phyloP scores from a whole-genome alignment of 164 flowering plant genomes.

The Vitis cinerea region DNA sequence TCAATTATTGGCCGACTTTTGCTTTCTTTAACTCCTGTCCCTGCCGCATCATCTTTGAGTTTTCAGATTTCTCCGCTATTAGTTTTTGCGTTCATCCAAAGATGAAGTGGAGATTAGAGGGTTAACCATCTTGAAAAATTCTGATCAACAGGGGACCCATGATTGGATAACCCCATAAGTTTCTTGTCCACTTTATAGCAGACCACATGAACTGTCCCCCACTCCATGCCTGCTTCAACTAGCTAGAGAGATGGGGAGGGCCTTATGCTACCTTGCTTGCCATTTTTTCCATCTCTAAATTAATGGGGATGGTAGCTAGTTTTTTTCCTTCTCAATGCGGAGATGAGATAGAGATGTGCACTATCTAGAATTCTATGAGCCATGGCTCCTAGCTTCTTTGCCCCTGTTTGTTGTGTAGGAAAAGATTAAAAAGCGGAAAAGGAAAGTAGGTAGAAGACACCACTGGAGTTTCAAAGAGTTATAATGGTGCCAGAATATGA shows the following conservation, averaged over 20 bases:
- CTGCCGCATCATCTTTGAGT: background rate
- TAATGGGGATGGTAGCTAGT: slow-evolving; percentile 3
- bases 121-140: background rate
- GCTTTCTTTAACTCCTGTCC: slow-evolving; percentile 6
- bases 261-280: slow-evolving; percentile 25
- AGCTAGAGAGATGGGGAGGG: slow-evolving; percentile 13
- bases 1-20: slow-evolving; percentile 23
- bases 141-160: background rate
- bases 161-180: slow-evolving; percentile 5
- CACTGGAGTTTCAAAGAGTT: slow-evolving; percentile 25
- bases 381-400: background rate
- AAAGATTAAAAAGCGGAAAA: slow-evolving; percentile 10
- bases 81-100: slow-evolving; percentile 6
- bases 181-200: slow-evolving; percentile 19
- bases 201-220: slow-evolving; percentile 50
- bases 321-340: slow-evolving; percentile 16
- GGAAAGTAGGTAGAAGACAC: slow-evolving; percentile 37
- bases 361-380: slow-evolving; percentile 9
- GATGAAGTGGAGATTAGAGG: background rate
- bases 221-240: slow-evolving; percentile 25
- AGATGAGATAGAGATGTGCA: slow-evolving; percentile 28
- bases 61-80: background rate
- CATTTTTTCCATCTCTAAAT: slow-evolving; percentile 5
- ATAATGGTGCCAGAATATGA: slow-evolving; percentile 48
- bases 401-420: slow-evolving; percentile 9